Conservation (phyloP, 169 alveolate species). For the Eimeria maxima region DNA sequence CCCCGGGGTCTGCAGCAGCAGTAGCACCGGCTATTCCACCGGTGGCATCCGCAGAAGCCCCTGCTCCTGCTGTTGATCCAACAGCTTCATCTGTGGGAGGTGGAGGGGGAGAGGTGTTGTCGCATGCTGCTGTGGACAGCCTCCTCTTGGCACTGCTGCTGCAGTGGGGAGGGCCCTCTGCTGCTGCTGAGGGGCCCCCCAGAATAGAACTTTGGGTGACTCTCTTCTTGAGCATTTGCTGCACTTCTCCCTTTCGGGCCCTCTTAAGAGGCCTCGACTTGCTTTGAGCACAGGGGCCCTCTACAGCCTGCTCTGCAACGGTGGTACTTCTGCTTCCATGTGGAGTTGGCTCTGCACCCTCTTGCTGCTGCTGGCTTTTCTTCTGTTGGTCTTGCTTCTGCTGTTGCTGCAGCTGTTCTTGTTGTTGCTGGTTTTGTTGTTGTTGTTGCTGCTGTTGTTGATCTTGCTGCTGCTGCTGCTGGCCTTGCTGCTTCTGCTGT, state of each 20-base stretch:
- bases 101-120: too few relatives aligned
- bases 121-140: neutral
- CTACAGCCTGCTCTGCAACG: neutral
- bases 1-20: neutral
- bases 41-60: neutral
- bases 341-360: neutral
- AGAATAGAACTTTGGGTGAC: neutral
- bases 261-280: neutral
- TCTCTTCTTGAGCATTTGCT: neutral
- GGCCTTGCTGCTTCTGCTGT: neutral
- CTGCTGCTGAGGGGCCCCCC: neutral
- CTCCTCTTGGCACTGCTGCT: neutral
- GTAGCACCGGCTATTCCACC: too few relatives aligned
- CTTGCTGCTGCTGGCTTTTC: neutral
- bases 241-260: neutral
- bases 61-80: neutral
- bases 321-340: neutral
- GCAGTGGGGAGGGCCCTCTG: slow-evolving; percentile 16
- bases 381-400: neutral
- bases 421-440: too few relatives aligned
- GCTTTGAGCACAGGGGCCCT: slow-evolving; percentile 1
- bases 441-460: slow-evolving; percentile 34
- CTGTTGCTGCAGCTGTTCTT: too few relatives aligned
- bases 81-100: neutral
- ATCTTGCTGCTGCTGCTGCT: slow-evolving; percentile 2